Evolutionary conservation across 2,329 filamentous ascomycete genomes (phyloP), one percentile per base, ranked within the genome.

Genomic region (Aspergillus vadensis): DNA sequence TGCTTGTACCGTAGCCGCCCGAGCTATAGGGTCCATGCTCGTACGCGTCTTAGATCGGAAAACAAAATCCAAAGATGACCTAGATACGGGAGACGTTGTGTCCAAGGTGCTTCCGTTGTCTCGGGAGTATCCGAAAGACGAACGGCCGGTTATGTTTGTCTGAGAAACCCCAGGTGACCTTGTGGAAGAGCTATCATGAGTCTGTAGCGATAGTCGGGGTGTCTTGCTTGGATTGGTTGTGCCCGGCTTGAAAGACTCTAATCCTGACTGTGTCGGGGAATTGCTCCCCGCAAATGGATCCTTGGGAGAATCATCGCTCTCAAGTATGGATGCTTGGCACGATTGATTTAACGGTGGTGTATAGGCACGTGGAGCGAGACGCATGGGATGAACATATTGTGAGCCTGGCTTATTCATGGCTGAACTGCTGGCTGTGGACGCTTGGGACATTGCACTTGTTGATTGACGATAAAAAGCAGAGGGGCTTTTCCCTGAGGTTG

Each of bases 31-130:
- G 65, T 86, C 84, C 15, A 77, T 79, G 59, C 82, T 83, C 4
- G 78, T 74, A 58, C 80, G 76, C 25, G 78, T 80, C 54, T 78
- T 80, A 21, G 67, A 83, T 73, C 81, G 80, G 63, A 85, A 82
- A 21, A 82, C 79, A 63, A 81, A 83, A 69, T 87, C 85, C 57
- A 86, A 77, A 30, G 83, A 86, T 36, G 82, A 82, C 48, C 85
- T 79, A 3, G 83, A 83, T 59, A 80, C 81, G 3, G 83, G 82
- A 1, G 82, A 83, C 2, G 79, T 74, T 10, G 80, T 81, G 51
- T 85, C 83, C 57, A 82, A 70, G 3, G 79, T 79, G 55, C 77
- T 80, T 56, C 80, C 77, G 23, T 80, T 83, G 58, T 84, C 82
- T 21, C 81, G 75, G 4, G 82, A 76, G 23, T 83, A 78, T 25